Percentiles rank a stretch among this genome's conserved stretches.
These are phyloP conservation scores for Castanea mollissima DNA, from an alignment of 306 rosid species.

Conservation along the genomic window DNA sequence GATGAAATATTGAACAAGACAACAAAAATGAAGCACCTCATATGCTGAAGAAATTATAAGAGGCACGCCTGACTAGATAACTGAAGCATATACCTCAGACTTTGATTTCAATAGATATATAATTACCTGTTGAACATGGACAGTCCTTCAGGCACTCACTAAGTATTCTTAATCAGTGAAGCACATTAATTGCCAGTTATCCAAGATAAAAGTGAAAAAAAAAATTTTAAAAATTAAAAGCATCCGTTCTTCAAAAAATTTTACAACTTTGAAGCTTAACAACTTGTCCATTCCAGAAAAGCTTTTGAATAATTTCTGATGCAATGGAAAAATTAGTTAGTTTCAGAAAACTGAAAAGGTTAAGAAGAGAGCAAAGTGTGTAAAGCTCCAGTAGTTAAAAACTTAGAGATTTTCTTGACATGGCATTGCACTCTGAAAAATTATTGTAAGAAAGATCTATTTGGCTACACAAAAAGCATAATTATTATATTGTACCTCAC, in stretches of 20 bases:
- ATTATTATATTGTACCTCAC: too few relatives aligned
- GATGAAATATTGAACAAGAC: too few relatives aligned
- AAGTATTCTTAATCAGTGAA: background rate
- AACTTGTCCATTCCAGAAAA: background rate
- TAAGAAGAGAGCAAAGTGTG: background rate
- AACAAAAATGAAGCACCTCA: too few relatives aligned
- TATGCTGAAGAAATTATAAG: too few relatives aligned
- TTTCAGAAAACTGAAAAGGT: background rate
- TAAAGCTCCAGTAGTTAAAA: background rate
- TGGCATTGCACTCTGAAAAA: too few relatives aligned
- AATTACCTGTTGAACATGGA: conserved; percentile 22
- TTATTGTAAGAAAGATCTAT: too few relatives aligned
- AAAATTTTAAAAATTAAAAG: background rate
- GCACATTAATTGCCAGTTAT: background rate
- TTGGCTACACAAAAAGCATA: too few relatives aligned
- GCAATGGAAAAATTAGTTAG: background rate
- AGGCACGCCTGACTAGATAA: background rate
- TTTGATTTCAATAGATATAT: background rate
- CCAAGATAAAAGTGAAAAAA: background rate
- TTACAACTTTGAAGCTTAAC: conserved; percentile 6
- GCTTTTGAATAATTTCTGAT: conserved; percentile 27
- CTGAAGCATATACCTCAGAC: background rate
- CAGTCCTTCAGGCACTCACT: background rate
- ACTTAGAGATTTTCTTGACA: background rate
- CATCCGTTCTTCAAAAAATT: background rate